phyloP scores from a whole-genome alignment of 139 green algal species.

The Mychonastes homosphaera region DNA sequence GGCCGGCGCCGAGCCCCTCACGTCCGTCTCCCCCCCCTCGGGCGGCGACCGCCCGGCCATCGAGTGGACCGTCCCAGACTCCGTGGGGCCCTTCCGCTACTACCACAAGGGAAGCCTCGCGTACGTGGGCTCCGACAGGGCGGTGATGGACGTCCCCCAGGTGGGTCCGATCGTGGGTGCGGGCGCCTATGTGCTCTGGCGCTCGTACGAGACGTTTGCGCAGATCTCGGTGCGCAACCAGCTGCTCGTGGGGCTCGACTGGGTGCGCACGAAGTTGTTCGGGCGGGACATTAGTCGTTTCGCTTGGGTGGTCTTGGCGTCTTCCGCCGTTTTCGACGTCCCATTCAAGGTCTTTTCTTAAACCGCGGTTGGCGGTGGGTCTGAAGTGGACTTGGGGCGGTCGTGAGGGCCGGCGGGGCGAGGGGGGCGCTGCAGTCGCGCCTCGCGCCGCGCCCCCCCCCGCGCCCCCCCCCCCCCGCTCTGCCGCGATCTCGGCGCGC shows the following conservation, averaged over 20 bases:
- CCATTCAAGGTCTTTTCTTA: too few relatives aligned
- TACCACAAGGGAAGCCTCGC: constrained; percentile 62
- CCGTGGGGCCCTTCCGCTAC: too few relatives aligned
- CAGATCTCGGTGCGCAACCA: constrained; percentile 56
- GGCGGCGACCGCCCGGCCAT: too few relatives aligned
- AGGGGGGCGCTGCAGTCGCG: too few relatives aligned
- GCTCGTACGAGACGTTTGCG: constrained; percentile 26
- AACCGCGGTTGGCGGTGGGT: too few relatives aligned
- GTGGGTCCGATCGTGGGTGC: constrained; percentile 53
- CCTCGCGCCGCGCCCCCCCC: too few relatives aligned
- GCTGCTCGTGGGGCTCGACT: constrained; percentile 71
- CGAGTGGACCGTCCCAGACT: not conserved
- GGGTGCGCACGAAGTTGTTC: constrained; percentile 36
- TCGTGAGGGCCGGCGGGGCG: too few relatives aligned
- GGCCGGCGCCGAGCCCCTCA: constrained; percentile 3
- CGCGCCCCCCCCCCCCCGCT: too few relatives aligned
- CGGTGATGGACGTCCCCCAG: constrained; percentile 79
- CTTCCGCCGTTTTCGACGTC: too few relatives aligned
- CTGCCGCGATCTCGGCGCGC: too few relatives aligned
- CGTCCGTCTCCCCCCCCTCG: constrained; percentile 7
- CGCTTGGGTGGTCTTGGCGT: too few relatives aligned
- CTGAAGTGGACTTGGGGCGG: too few relatives aligned
- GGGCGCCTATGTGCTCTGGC: constrained; percentile 67
- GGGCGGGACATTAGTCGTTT: constrained; percentile 17
- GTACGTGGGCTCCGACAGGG: constrained; percentile 78